Evolutionary conservation across 225 moss, liverwort and hornwort genomes (phyloP), one percentile per base, ranked within the genome.

Genomic region (Anthoceros angustus): DNA sequence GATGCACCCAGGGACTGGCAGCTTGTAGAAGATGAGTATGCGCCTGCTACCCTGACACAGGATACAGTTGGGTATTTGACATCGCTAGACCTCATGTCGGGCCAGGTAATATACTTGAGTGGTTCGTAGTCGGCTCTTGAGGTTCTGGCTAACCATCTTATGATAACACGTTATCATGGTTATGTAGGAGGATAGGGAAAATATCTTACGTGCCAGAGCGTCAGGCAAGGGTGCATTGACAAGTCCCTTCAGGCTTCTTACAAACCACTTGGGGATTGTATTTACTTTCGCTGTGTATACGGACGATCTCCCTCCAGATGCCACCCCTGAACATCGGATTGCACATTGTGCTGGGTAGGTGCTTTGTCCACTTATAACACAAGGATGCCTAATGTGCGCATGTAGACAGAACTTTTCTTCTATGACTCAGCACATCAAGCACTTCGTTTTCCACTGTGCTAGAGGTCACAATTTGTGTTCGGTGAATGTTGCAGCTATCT

Each of bases 21-120:
- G 66, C 71, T 75, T 68, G 82, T 77, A 66, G 75, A 75, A 68
- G 82, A 82, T 46, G 84, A 85, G 70, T 85, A 85, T 46, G 84
- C 84, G 40, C 84, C 84, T 7, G 79, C 84, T 25, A 85, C 70
- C 39, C 77, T 85, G 79, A 79, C 84, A 64, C 84, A 85, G 41
- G 77, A 85, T 66, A 85, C 82, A 2, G 79, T 85, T 65, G 77
- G 77, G 41, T 85, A 85, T 24, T 74, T 85, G 50, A 82, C 79
- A 49, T 82, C 84, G 42, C 79, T 85, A n/a, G 84, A 85, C 74
- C 81, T 85, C 77, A 85, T 85, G 84, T 85, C 84, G 72, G 84
- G 84, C 41, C 79, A 74, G 82, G 84, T 84, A n/a, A n/a, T n/a
- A n/a, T n/a, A n/a, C n/a, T n/a, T n/a, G n/a, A n/a, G n/a, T n/a